phyloP scores from a whole-genome alignment of 306 rosid genomes.

The Citrullus mucosospermus region DNA sequence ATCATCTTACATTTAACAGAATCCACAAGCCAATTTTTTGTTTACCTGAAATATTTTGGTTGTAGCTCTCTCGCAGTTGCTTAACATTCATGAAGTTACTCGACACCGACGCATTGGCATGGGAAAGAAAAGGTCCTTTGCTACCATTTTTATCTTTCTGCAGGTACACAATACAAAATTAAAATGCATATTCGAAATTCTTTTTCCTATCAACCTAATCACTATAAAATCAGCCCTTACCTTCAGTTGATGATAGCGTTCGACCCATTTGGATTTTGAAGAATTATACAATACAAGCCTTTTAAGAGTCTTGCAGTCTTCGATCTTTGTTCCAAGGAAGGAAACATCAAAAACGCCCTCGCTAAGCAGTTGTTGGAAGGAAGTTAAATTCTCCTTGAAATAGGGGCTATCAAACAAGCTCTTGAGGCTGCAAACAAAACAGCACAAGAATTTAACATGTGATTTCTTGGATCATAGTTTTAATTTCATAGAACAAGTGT shows the following conservation, averaged over 20 bases:
- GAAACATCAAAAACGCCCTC: slow-evolving; percentile 81
- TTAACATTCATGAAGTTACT: slow-evolving; percentile 35
- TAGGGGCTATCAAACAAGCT: slow-evolving; percentile 62
- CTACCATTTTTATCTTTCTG: slow-evolving; percentile 44
- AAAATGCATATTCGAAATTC: neutral
- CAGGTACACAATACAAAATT: slow-evolving; percentile 16
- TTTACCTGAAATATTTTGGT: slow-evolving; percentile 67
- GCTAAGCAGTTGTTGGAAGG: slow-evolving; percentile 79
- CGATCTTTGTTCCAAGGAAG: slow-evolving; percentile 47
- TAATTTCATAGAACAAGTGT: neutral
- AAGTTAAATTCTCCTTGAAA: slow-evolving; percentile 70
- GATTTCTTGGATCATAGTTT: neutral
- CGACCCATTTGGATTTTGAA: slow-evolving; percentile 71
- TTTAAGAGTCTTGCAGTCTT: slow-evolving; percentile 77
- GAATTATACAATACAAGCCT: slow-evolving; percentile 53
- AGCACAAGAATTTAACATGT: slow-evolving; percentile 19
- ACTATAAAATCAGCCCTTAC: slow-evolving; percentile 31
- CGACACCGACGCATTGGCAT: slow-evolving; percentile 26
- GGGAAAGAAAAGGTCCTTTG: slow-evolving; percentile 33
- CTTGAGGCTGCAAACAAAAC: slow-evolving; percentile 52
- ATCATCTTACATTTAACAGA: neutral
- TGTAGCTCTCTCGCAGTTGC: slow-evolving; percentile 46
- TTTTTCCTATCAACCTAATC: neutral
- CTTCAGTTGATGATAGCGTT: slow-evolving; percentile 56
- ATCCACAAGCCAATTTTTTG: slow-evolving; percentile 8